Evolutionary conservation across 768 basidiomycete species (phyloP), one percentile per base, ranked within the genome.

Genomic region (Lactarius pseudohatsudake): DNA sequence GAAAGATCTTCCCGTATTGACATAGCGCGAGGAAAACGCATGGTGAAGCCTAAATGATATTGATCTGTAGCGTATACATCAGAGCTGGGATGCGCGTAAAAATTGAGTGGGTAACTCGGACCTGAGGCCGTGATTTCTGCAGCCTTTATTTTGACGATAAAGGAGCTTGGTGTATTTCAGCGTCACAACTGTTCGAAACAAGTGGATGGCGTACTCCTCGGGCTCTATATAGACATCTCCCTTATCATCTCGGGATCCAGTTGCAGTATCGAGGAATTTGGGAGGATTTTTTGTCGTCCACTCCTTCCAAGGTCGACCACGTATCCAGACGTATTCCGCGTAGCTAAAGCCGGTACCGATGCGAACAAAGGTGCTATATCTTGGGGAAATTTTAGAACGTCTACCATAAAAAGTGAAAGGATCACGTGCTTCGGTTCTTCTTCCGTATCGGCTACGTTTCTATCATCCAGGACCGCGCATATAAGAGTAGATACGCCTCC

Each of bases 161-260:
- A 98, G 0, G 96, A 97, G 71, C 96, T 97, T 16, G 57, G n/a
- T 43, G 43, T 30, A 59, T 62, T 38, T 61, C 38, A 66, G 57
- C 40, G 41, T 16, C 40, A 74, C 8, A 22, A 56, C 15, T 30
- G 20, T 22, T 2, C 6, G 34, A 55, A 56, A 53, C 26, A 13
- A 38, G 11, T 56, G 4, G 60, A 36, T 6, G 54, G 57, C 85
- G 66, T 72, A 96, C 96, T 97, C 89, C 70, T 89, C 84, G 16
- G 96, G 96, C 57, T 92, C 87, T 50, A 98, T 82, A 76, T 96
- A 97, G 16, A 96, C 77, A 75, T 99, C 95, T 0, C 95, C 93
- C 78, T 89, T 90, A 72, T 96, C 93, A 38, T 92, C 90, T 26
- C 83, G 82, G 0, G 81, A 75, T 36, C 82, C 83, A 68, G 83